Evolutionary conservation across 352 stramenopile genomes (phyloP).

Genomic region (Pythium utonaiense): DNA sequence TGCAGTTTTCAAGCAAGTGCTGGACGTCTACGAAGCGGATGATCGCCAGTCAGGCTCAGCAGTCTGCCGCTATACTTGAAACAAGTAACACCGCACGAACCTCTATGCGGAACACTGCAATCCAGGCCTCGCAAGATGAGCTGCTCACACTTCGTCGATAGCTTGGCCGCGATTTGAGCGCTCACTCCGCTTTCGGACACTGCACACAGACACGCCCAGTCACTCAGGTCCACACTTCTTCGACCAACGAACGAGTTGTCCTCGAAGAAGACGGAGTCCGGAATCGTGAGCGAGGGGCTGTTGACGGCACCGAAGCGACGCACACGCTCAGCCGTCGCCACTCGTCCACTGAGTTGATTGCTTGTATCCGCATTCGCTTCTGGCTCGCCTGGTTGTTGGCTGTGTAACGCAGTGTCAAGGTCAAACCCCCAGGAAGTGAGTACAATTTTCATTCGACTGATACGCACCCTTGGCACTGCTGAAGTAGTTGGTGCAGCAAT

Average conservation of each 20-base stretch:
- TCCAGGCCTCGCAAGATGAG: conserved; percentile 43
- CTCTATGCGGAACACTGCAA: conserved; percentile 23
- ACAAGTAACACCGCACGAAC: conserved; percentile 16
- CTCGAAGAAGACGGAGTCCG: conserved; percentile 52
- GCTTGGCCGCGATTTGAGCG: conserved; percentile 37
- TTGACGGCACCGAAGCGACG: neutral
- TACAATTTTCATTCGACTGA: neutral
- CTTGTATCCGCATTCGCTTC: neutral
- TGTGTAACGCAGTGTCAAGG: neutral
- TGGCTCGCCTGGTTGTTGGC: neutral
- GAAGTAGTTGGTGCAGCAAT: conserved; percentile 40
- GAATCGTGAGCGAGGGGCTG: conserved; percentile 20
- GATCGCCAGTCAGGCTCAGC: neutral
- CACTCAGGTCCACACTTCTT: conserved; percentile 38
- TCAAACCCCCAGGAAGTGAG: too few relatives aligned
- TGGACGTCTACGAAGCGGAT: conserved; percentile 29
- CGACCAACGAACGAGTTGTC: conserved; percentile 46
- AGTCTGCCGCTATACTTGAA: neutral
- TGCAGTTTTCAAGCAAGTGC: conserved; percentile 35
- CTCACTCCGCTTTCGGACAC: conserved; percentile 16
- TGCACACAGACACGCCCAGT: conserved; percentile 46
- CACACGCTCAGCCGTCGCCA: conserved; percentile 3
- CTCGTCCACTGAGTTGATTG: conserved; percentile 45
- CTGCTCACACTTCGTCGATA: conserved; percentile 42
- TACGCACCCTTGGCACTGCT: conserved; percentile 42